Evolutionary conservation across 1,284 basidiomycete species (phyloP), one percentile per base, ranked within the genome.

Genomic region (Crucibulum cyathiforme): DNA sequence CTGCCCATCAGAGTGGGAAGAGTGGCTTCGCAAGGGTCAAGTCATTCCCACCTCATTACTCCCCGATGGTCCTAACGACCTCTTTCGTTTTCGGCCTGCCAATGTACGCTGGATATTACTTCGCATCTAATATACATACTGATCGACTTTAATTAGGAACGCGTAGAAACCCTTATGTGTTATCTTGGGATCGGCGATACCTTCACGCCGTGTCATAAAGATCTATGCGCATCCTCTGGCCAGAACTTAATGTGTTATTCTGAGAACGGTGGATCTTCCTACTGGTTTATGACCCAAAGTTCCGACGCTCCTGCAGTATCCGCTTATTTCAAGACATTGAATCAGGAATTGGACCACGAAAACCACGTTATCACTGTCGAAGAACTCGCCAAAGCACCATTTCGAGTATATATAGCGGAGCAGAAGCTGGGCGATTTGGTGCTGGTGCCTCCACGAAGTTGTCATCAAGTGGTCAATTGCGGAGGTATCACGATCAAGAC

Each of bases 161-260:
- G 75, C 36, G 84, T 91, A 2, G 88, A 93, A 69, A 90, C 89
- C 0, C 74, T 93, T 3, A 91, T 93, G 89, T 92, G 90, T 68
- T 93, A 93, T 67, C 74, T 92, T 8, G 91, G 91, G 8, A 78
- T 88, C 54, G 89, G 89, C 0, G 90, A 90, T 61, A 93, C 90
- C 0, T 88, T 86, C 68, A 93, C 91, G 0, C 88, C 92, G 0
- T 88, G 84, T 56, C 92, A 93, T 69, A 93, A 93, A 71, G 91
- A 93, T 71, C 80, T 89, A 0, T 93, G 92, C 66, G 90, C 85
- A 1, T 93, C 90, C 2, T 88, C 88, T 3, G 92, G 91, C 8
- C 91, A 93, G 52, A 93, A 93, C 67, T 76, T 93, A 10, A 93
- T 93, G 92, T 88, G 86, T 65, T 87, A 89, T 67, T 85, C 90